Base-by-base conservation (phyloP, 169 alveolate species). In the Besnoitia besnoiti region DNA sequence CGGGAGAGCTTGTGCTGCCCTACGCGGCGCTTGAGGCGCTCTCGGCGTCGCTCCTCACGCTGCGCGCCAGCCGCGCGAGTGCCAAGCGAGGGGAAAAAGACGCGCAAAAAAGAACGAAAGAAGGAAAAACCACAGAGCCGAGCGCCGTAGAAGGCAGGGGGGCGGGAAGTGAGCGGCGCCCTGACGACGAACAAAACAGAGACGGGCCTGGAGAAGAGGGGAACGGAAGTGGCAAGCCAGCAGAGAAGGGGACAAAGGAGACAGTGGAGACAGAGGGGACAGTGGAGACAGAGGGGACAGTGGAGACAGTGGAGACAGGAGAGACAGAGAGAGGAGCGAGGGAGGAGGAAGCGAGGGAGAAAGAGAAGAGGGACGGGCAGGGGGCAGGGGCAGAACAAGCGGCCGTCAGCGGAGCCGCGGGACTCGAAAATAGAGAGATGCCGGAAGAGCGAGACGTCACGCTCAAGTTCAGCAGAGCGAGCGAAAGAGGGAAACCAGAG, bases 1-100 rank as follows among this genome's bases (percentile, higher is more conserved):
- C 37, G 40, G 93, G 82, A 40, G 50, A 59, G n/a, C 82, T 75
- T 10, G 67, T 44, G 89, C 84, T 51, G 82, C 59, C 85, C 35
- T 19, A 33, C 16, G 40, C 85, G 0, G 55, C 82, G 16, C n/a
- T 90, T 10, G 90, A 90, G 67, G 49, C 49, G 27, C 93, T 90
- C 30, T 42, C 89, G 21, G 44, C 47, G 21, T 79, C 62, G 10
- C 89, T 90, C 82, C 82, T 73, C n/a, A 0, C 82, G 19, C 82
- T 55, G 30, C 67, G 67, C 67, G 33, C 67, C 67, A 55, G 30
- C 24, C 33, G n/a, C n/a, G n/a, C n/a, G n/a, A n/a, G n/a, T n/a
- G n/a, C n/a, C n/a, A n/a, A n/a, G n/a, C n/a, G n/a, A n/a, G n/a
- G n/a, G n/a, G n/a, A n/a, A n/a, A n/a, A n/a, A n/a, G 12, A n/a